A percentile compares a stretch with the other conserved stretches of the same genome.
phyloP scores from a whole-genome alignment of 2,329 filamentous ascomycete genomes.

The Chlorencoelia australis region DNA sequence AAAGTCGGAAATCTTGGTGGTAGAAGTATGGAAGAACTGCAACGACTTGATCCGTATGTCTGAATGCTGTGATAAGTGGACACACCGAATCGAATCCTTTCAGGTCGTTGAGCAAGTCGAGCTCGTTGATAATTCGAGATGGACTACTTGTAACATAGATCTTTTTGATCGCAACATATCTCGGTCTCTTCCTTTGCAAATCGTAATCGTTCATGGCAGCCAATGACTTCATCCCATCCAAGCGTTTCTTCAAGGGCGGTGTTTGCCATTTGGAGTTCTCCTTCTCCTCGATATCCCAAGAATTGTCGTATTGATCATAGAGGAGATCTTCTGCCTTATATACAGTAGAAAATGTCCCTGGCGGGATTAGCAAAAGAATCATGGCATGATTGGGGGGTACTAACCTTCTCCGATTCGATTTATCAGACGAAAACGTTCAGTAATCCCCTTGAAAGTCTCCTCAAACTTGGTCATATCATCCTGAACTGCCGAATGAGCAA shows the following conservation, averaged over 20 bases:
- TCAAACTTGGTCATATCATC: slow-evolving; percentile 85
- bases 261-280: slow-evolving; percentile 57
- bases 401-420: slow-evolving; percentile 94
- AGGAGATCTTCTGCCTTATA: slow-evolving; percentile 95
- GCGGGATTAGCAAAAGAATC: slow-evolving; percentile 10
- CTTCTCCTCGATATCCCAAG: slow-evolving; percentile 67
- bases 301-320: slow-evolving; percentile 74
- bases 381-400: slow-evolving; percentile 7
- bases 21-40: slow-evolving; percentile 93
- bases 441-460: slow-evolving; percentile 73
- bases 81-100: slow-evolving; percentile 77
- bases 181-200: slow-evolving; percentile 41
- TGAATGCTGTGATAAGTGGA: slow-evolving; percentile 93
- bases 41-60: slow-evolving; percentile 86
- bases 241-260: slow-evolving; percentile 51
- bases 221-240: slow-evolving; percentile 29
- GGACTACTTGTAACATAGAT: slow-evolving; percentile 98
- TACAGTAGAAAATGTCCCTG: slow-evolving; percentile 95
- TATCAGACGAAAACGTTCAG: slow-evolving; percentile 75
- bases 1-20: slow-evolving; percentile 88
- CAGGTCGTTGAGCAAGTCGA: slow-evolving; percentile 84
- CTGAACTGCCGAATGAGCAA: slow-evolving; percentile 57
- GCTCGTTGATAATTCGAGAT: slow-evolving; percentile 85
- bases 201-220: slow-evolving; percentile 21
- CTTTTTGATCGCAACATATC: slow-evolving; percentile 96